Evolutionary conservation across 352 stramenopile genomes (phyloP).

Genomic region (Phytopythium oedochilum): DNA sequence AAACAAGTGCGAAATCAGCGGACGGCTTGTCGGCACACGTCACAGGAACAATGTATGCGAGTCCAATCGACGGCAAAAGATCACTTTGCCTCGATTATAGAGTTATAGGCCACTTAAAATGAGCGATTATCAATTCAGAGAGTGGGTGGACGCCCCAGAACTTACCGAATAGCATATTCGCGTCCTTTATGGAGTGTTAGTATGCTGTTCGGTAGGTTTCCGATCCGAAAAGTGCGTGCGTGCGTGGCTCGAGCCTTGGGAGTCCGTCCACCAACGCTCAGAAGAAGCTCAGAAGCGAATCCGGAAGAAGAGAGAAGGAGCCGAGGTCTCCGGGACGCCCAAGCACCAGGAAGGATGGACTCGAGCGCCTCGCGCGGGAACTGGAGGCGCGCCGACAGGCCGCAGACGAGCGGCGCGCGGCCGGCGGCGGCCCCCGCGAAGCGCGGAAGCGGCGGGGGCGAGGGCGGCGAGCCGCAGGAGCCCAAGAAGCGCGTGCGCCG

Average conservation of each 20-base stretch:
- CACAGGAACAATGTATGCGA: no score
- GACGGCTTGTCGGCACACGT: no score
- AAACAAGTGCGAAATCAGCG: no score
- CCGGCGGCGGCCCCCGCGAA: not conserved
- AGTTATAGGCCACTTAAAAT: no score
- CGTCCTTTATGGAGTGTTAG: no score
- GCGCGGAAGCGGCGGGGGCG: conserved; percentile 25
- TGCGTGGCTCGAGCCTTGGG: no score
- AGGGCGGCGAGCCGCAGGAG: conserved; percentile 27
- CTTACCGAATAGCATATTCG: no score
- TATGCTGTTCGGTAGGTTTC: not conserved
- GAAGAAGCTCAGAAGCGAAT: no score
- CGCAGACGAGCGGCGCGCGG: not conserved
- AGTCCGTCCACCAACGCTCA: no score
- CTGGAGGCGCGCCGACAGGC: not conserved
- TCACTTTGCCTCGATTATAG: not conserved
- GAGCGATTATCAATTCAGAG: conserved; percentile 2
- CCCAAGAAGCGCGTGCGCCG: conserved; percentile 44
- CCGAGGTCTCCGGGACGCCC: not conserved
- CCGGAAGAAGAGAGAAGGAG: not conserved
- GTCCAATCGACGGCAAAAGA: no score
- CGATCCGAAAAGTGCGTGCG: not conserved
- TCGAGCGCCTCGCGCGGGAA: not conserved
- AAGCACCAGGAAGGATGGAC: not conserved
- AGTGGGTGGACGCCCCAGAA: no score